Evolutionary conservation across 2,329 filamentous ascomycete genomes (phyloP), one percentile per base, ranked within the genome.

Genomic region (Cladosporium sp.): DNA sequence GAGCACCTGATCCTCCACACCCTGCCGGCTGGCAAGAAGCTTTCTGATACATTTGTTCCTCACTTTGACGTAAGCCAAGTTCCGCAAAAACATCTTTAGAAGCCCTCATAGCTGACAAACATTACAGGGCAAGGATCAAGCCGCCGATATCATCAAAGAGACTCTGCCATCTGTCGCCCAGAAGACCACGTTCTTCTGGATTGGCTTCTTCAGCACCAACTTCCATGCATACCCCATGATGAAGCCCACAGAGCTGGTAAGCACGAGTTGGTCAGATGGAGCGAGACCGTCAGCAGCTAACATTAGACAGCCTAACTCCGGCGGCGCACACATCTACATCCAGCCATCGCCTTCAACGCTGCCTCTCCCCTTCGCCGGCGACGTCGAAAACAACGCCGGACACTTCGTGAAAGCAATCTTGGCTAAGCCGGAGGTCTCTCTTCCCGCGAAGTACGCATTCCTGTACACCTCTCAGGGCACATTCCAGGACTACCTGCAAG

Each of bases 101-200:
- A 46, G n/a, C 3, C 21, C 40, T 3, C 40, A 11, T 16, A 18
- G 7, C 50, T 53, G 11, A 55, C 52, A 5, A n/a, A 14, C 5
- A 12, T 3, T 5, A 12, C 28, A 62, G 35, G 52, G 64, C 37
- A 71, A 71, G 56, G 69, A 67, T 31, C 52, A 58, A n/a, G 69
- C 68, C 11, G 67, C 62, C 18, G 65, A 67, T 11, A 65, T 68
- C n/a, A 67, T 69, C 64, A 46, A 46, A 40, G 40, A 60, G 37
- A 33, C 28, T 23, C 18, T 67, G 18, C 68, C 68, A 11, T 65
- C 61, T 21, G 26, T 72, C n/a, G 63, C 64, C 14, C 62, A 64
- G 46, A 71, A 68, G 67, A 69, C 67, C 29, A 67, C 62, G 6
- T 69, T 70, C 31, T 49, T 71, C 40, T 66, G 66, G 64, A 65